Conservation (phyloP, 2,329 filamentous ascomycete species). For the Pestalotiopsis sp. region DNA sequence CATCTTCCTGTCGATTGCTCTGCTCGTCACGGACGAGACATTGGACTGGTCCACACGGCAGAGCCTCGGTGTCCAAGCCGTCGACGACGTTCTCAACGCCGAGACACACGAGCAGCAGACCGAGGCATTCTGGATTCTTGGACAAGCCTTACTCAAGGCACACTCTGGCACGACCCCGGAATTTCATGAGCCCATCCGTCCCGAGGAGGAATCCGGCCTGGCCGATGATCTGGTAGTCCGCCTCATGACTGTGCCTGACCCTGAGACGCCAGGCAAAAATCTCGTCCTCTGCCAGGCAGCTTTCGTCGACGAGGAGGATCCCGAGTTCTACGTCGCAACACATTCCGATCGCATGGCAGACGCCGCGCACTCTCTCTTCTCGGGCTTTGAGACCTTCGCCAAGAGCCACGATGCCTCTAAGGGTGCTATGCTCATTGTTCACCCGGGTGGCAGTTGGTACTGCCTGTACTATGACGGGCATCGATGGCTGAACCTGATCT, state of each 20-base stretch:
- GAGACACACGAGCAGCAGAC: slow-evolving; percentile 8
- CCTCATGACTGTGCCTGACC: slow-evolving; percentile 21
- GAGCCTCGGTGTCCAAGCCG: slow-evolving; percentile 9
- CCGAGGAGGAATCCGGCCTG: slow-evolving; percentile 11
- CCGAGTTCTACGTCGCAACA: slow-evolving; percentile 16
- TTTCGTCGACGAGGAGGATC: slow-evolving; percentile 8
- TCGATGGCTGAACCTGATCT: slow-evolving; percentile 25
- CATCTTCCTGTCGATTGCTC: slow-evolving; percentile 21
- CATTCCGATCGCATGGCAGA: slow-evolving; percentile 16
- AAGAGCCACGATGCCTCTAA: neutral
- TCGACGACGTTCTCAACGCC: slow-evolving; percentile 15
- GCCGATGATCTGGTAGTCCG: slow-evolving; percentile 16
- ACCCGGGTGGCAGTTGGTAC: slow-evolving; percentile 19
- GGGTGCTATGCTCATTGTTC: slow-evolving; percentile 19
- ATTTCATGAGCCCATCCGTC: slow-evolving; percentile 12
- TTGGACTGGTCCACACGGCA: slow-evolving; percentile 15
- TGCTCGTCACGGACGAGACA: slow-evolving; percentile 19
- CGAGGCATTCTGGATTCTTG: slow-evolving; percentile 17
- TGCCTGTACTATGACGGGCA: slow-evolving; percentile 23
- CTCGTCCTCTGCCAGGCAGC: slow-evolving; percentile 21
- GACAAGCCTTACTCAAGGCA: slow-evolving; percentile 12
- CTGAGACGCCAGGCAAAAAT: slow-evolving; percentile 19
- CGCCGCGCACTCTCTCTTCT: slow-evolving; percentile 15
- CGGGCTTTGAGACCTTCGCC: slow-evolving; percentile 19
- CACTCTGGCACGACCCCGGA: slow-evolving; percentile 15